Conservation (phyloP, 2,329 filamentous ascomycete genomes). For the Tolypocladium tundrense region DNA sequence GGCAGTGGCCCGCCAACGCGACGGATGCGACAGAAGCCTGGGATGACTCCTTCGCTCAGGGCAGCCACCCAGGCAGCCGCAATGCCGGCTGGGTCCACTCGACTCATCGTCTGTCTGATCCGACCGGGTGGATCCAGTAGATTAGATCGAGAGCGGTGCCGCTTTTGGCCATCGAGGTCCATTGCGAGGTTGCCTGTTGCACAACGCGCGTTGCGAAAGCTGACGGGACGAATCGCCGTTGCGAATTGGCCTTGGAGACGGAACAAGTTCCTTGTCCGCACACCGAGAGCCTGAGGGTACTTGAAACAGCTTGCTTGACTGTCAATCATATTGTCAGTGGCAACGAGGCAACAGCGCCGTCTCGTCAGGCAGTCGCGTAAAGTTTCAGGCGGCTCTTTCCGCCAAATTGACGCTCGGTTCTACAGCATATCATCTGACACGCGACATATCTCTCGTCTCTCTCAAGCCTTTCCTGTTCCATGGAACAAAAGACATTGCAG, state of each 20-base stretch:
- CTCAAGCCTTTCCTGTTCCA: not conserved
- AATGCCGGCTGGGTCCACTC: not conserved
- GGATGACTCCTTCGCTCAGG: not conserved
- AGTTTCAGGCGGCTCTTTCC: not conserved
- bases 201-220: not conserved
- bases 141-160: not conserved
- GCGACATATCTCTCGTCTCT: not conserved
- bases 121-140: not conserved
- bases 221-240: not conserved
- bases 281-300: not conserved
- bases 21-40: not conserved
- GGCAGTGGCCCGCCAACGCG: not conserved
- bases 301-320: not conserved
- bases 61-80: not conserved
- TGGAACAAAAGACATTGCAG: not conserved
- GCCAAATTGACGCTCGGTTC: not conserved
- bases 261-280: too few species aligned
- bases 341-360: not conserved
- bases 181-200: not conserved
- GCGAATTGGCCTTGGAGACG: not conserved
- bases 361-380: not conserved
- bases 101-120: not conserved
- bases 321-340: not conserved
- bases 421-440: not conserved
- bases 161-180: not conserved